These are phyloP conservation scores for Platanus orientalis DNA, from an alignment of 164 flowering plant species.

Conservation along the genomic window DNA sequence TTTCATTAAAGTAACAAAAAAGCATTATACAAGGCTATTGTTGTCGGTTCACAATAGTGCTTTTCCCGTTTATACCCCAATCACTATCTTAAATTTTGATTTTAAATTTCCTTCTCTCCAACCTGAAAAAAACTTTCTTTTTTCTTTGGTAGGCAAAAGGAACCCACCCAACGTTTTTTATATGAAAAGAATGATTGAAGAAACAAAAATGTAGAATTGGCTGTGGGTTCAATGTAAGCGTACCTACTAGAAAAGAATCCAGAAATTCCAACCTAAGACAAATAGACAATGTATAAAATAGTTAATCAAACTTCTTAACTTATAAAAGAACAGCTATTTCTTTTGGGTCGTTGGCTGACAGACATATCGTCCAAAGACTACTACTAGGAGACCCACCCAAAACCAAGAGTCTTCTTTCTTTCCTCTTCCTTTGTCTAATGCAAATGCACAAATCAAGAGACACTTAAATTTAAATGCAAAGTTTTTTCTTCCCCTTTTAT, in stretches of 20 bases:
- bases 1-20: too few species aligned
- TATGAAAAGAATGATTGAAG: not conserved
- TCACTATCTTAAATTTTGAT: not conserved
- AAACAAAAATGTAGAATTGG: not conserved
- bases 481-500: not conserved
- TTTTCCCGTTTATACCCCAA: too few species aligned
- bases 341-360: not conserved
- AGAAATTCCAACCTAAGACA: not conserved
- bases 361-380: not conserved
- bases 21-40: too few species aligned
- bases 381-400: not conserved
- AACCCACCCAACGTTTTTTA: not conserved
- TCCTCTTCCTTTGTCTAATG: not conserved
- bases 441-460: not conserved
- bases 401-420: constrained; percentile 2
- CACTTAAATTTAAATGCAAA: not conserved
- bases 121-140: not conserved
- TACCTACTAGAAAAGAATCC: not conserved
- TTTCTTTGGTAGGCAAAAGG: too few species aligned
- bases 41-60: too few species aligned
- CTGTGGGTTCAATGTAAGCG: constrained; percentile 11
- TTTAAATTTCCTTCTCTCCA: not conserved
- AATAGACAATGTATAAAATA: constrained; percentile 3
- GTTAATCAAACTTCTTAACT: not conserved
- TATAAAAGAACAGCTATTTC: not conserved